Percentiles rank a stretch among this genome's conserved stretches.
These are phyloP conservation scores for Fusarium hostae DNA, from an alignment of 2,329 filamentous ascomycete species.

Conservation along the genomic window DNA sequence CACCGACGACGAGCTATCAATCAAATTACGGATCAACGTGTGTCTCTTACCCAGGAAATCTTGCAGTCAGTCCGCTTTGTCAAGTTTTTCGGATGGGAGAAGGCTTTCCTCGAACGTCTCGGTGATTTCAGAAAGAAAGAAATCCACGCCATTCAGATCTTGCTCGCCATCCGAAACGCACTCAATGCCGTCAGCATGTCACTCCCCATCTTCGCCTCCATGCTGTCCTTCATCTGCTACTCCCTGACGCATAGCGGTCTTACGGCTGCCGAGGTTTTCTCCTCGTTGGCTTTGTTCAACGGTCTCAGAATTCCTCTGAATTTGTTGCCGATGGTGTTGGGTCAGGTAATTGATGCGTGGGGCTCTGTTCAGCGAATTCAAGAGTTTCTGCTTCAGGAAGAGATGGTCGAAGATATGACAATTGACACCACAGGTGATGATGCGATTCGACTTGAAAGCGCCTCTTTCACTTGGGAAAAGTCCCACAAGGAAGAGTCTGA, in stretches of 20 bases:
- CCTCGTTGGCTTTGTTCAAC: constrained; percentile 95
- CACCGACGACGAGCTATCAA: constrained; percentile 82
- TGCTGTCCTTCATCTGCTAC: constrained; percentile 92
- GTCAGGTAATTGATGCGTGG: constrained; percentile 89
- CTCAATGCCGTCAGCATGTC: constrained; percentile 88
- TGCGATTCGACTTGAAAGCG: constrained; percentile 77
- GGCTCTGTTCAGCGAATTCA: constrained; percentile 87
- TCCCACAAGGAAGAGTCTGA: constrained; percentile 66
- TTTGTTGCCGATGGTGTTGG: constrained; percentile 85
- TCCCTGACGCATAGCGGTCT: constrained; percentile 74
- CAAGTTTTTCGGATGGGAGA: constrained; percentile 97
- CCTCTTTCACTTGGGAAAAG: constrained; percentile 89
- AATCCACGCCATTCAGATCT: constrained; percentile 83
- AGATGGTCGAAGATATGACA: constrained; percentile 77
- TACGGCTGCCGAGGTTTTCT: constrained; percentile 84
- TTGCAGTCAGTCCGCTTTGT: constrained; percentile 91
- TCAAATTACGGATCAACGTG: constrained; percentile 91
- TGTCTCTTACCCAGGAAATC: constrained; percentile 92
- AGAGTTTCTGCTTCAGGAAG: constrained; percentile 87
- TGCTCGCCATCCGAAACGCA: constrained; percentile 84
- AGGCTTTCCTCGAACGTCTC: constrained; percentile 82
- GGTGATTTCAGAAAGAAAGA: constrained; percentile 79
- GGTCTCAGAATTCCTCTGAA: constrained; percentile 90
- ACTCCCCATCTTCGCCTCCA: constrained; percentile 92
- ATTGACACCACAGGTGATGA: constrained; percentile 67